Evolutionary conservation across 345 rosid species (phyloP).

Genomic region (Eutrema japonicum): DNA sequence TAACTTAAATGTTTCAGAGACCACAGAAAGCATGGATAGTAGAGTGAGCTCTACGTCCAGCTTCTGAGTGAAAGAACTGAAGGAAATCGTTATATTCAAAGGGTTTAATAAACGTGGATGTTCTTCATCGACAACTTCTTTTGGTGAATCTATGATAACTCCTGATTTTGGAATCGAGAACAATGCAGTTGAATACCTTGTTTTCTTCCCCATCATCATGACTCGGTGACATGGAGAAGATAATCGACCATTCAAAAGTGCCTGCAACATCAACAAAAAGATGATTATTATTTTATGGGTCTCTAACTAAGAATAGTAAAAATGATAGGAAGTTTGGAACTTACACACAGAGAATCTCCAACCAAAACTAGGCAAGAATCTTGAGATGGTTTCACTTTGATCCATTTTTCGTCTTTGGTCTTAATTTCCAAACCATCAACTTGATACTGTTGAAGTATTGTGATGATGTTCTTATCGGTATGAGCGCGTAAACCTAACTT

Average conservation of each 20-base stretch:
- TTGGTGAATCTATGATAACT: slow-evolving; percentile 51
- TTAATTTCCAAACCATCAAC: slow-evolving; percentile 58
- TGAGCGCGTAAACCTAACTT: slow-evolving; percentile 52
- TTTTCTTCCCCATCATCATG: slow-evolving; percentile 56
- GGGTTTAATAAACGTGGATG: slow-evolving; percentile 60
- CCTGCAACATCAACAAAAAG: slow-evolving; percentile 47
- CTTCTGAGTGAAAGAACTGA: slow-evolving; percentile 45
- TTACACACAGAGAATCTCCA: slow-evolving; percentile 59
- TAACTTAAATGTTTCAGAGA: slow-evolving; percentile 18
- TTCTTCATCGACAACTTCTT: slow-evolving; percentile 58
- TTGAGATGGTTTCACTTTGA: slow-evolving; percentile 52
- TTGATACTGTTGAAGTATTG: slow-evolving; percentile 60
- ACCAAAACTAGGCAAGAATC: slow-evolving; percentile 52
- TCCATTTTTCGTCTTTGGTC: slow-evolving; percentile 56
- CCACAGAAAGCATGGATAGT: slow-evolving; percentile 52
- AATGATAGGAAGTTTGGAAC: slow-evolving; percentile 1
- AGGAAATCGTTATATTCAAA: slow-evolving; percentile 51
- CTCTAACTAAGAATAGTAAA: not conserved
- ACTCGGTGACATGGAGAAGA: slow-evolving; percentile 62
- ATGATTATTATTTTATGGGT: not conserved
- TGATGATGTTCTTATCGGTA: slow-evolving; percentile 61
- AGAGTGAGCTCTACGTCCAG: slow-evolving; percentile 45
- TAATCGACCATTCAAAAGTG: slow-evolving; percentile 65
- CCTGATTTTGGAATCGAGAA: slow-evolving; percentile 58
- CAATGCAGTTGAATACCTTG: slow-evolving; percentile 59